A percentile compares a stretch with the other conserved stretches of the same genome.
phyloP scores from a whole-genome alignment of 2,329 filamentous ascomycete species.

The Penicillium glabrum region DNA sequence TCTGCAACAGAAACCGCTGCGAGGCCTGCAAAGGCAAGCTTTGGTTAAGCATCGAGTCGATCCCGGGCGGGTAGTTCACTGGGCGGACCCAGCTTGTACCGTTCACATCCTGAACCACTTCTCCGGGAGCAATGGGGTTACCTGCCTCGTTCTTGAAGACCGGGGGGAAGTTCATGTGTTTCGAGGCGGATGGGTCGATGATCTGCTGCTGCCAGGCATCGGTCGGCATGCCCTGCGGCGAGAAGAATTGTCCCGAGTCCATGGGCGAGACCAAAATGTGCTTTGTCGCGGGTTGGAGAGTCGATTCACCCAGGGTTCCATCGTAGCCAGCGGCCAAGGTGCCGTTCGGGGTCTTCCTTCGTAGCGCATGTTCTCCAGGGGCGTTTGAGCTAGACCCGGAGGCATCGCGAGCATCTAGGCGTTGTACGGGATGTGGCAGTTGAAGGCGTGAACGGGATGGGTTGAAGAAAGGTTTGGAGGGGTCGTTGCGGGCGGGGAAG shows the following conservation, averaged over 20 bases:
- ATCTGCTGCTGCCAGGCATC: slow-evolving; percentile 34
- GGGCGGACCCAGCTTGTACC: slow-evolving; percentile 44
- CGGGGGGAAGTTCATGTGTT: slow-evolving; percentile 39
- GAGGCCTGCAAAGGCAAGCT: slow-evolving; percentile 46
- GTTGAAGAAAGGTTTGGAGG: slow-evolving; percentile 27
- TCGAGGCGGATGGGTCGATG: slow-evolving; percentile 30
- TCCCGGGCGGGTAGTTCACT: slow-evolving; percentile 50
- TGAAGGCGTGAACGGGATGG: slow-evolving; percentile 34
- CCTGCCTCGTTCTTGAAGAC: slow-evolving; percentile 38
- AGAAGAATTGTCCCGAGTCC: slow-evolving; percentile 37
- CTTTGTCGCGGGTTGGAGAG: slow-evolving; percentile 73
- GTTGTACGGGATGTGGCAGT: slow-evolving; percentile 42
- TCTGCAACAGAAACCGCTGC: slow-evolving; percentile 43
- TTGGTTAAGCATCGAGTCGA: slow-evolving; percentile 64
- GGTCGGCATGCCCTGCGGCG: slow-evolving; percentile 32
- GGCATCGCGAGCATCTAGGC: slow-evolving; percentile 31
- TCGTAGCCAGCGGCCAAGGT: slow-evolving; percentile 90
- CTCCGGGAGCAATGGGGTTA: slow-evolving; percentile 26
- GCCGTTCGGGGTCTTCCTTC: slow-evolving; percentile 92
- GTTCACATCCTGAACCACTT: slow-evolving; percentile 33
- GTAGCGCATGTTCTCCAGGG: slow-evolving; percentile 69
- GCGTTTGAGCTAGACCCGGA: slow-evolving; percentile 22
- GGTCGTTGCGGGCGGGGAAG: slow-evolving; percentile 28
- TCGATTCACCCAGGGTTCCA: slow-evolving; percentile 72
- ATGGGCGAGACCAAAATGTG: slow-evolving; percentile 73